A percentile compares a stretch with the other conserved stretches of the same genome.
phyloP scores from a whole-genome alignment of 345 rosid species.

The Euphorbia tirucalli region DNA sequence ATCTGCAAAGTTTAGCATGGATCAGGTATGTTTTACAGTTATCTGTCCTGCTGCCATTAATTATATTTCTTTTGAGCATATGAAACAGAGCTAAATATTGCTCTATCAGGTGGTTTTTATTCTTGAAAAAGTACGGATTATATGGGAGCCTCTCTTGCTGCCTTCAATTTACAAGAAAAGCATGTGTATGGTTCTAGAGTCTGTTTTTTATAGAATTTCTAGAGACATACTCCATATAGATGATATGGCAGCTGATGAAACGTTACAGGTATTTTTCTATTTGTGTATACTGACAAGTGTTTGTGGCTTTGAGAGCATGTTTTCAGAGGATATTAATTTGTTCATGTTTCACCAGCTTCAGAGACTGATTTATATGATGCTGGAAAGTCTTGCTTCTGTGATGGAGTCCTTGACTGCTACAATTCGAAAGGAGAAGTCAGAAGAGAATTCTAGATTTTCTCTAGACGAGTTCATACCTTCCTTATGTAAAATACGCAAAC shows the following conservation, averaged over 20 bases:
- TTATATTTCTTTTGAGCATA: slow-evolving; percentile 13
- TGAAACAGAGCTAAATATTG: slow-evolving; percentile 14
- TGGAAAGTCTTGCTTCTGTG: slow-evolving; percentile 66
- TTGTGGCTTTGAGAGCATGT: background rate
- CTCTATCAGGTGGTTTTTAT: slow-evolving; percentile 67
- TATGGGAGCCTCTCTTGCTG: slow-evolving; percentile 88
- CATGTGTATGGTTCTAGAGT: slow-evolving; percentile 77
- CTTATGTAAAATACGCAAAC: slow-evolving; percentile 68
- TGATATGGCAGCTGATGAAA: slow-evolving; percentile 98
- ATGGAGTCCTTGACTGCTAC: slow-evolving; percentile 51
- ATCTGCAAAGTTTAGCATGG: slow-evolving; percentile 83
- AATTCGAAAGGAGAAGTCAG: slow-evolving; percentile 35
- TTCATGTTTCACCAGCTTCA: slow-evolving; percentile 57
- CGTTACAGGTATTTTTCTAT: slow-evolving; percentile 56
- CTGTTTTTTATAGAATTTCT: slow-evolving; percentile 68
- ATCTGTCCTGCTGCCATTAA: background rate
- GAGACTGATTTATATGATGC: slow-evolving; percentile 67
- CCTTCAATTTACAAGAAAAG: slow-evolving; percentile 77
- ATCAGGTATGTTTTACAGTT: slow-evolving; percentile 51
- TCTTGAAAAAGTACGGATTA: slow-evolving; percentile 85
- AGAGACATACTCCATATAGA: slow-evolving; percentile 80
- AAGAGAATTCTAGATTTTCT: slow-evolving; percentile 35
- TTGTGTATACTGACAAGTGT: background rate
- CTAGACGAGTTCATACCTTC: slow-evolving; percentile 71
- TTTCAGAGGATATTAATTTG: slow-evolving; percentile 14